These are phyloP conservation scores for Wickerhamomyces sydowiorum DNA, from an alignment of 805 yeast genomes.

Conservation along the genomic window DNA sequence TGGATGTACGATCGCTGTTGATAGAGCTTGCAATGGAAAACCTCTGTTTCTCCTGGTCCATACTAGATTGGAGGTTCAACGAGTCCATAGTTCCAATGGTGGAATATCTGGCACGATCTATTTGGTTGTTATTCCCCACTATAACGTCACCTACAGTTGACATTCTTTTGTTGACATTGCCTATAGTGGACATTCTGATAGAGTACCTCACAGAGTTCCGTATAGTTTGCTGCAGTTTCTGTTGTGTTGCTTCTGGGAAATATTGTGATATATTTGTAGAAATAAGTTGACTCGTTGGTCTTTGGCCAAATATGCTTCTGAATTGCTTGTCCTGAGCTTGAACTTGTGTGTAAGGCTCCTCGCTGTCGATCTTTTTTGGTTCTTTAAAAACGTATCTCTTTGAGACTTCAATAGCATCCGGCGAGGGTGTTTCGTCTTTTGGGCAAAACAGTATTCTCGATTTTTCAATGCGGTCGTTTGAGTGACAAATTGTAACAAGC, in stretches of 20 bases:
- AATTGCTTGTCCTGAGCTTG: slow-evolving; percentile 22
- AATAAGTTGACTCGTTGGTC: slow-evolving; percentile 91
- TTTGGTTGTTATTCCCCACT: slow-evolving; percentile 49
- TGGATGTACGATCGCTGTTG: slow-evolving; percentile 17
- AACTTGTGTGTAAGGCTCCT: slow-evolving; percentile 1
- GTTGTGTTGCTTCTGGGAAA: slow-evolving; percentile 77
- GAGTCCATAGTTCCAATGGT: slow-evolving; percentile 23
- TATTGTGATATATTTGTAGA: slow-evolving; percentile 85
- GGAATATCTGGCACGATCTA: slow-evolving; percentile 39
- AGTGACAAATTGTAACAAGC: slow-evolving; percentile 75
- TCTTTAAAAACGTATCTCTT: slow-evolving; percentile 29
- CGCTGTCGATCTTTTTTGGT: slow-evolving; percentile 8
- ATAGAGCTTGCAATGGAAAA: slow-evolving; percentile 20
- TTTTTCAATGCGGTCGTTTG: slow-evolving; percentile 64
- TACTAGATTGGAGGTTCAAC: slow-evolving; percentile 23
- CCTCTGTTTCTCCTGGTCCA: slow-evolving; percentile 23
- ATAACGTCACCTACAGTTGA: slow-evolving; percentile 63
- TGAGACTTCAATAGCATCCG: slow-evolving; percentile 52
- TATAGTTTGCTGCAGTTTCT: slow-evolving; percentile 71
- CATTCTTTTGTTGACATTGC: slow-evolving; percentile 17
- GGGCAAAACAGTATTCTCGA: slow-evolving; percentile 65
- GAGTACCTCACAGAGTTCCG: slow-evolving; percentile 81
- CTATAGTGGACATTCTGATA: slow-evolving; percentile 43
- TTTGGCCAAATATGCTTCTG: slow-evolving; percentile 63
- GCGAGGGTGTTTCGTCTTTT: slow-evolving; percentile 56